phyloP scores from a whole-genome alignment of 2,329 filamentous ascomycete species.

The Fusarium protoensiforme region DNA sequence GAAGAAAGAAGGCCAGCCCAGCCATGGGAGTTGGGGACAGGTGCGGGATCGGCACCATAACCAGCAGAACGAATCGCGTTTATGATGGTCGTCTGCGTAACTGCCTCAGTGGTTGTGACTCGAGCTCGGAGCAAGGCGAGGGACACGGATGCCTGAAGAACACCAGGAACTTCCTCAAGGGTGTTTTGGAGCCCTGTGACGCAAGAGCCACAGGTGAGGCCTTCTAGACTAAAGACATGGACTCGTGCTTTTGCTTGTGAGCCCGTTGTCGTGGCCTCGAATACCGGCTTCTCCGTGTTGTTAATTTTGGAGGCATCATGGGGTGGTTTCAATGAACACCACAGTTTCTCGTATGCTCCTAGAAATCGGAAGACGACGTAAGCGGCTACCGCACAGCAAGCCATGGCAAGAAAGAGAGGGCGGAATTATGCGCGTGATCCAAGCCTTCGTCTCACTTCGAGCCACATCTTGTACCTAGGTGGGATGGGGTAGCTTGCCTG shows the following conservation, averaged over 20 bases:
- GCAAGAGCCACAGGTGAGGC: neutral
- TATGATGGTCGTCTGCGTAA: neutral
- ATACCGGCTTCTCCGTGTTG: neutral
- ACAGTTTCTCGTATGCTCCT: neutral
- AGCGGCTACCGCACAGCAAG: neutral
- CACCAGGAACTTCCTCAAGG: neutral
- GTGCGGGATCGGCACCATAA: neutral
- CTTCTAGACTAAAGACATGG: neutral
- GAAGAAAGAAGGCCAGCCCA: neutral
- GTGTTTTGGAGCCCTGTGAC: neutral
- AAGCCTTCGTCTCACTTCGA: neutral
- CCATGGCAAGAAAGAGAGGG: neutral
- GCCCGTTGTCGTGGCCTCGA: neutral
- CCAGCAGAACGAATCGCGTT: neutral
- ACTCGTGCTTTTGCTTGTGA: neutral
- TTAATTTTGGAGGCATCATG: neutral
- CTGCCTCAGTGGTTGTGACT: neutral
- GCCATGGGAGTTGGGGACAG: neutral
- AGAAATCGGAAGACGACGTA: neutral
- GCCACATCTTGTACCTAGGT: neutral
- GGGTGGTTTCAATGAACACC: neutral
- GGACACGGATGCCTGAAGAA: neutral
- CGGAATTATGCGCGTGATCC: neutral
- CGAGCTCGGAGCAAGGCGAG: neutral
- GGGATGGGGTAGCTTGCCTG: neutral